Conservation (phyloP, 1,139 yeast genomes). For the Scheffersomyces insectosa region DNA sequence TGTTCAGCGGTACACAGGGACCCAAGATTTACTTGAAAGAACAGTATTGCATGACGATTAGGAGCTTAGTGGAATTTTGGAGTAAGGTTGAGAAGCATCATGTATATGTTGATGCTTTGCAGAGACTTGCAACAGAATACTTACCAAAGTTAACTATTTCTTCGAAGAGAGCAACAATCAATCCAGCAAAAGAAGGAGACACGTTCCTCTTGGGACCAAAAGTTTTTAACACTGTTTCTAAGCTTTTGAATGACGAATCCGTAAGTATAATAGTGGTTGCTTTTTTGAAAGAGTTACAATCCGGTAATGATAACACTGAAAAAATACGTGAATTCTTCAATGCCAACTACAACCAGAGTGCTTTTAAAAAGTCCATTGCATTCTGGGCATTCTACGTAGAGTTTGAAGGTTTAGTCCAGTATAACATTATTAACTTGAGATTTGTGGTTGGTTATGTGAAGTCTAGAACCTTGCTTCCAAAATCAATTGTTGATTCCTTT, state of each 20-base stretch:
- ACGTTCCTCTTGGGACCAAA: slow-evolving; percentile 7
- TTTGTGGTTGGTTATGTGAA: slow-evolving; percentile 46
- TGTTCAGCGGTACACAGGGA: slow-evolving; percentile 23
- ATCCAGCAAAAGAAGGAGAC: slow-evolving; percentile 1
- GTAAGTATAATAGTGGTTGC: slow-evolving; percentile 24
- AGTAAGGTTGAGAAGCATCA: not conserved
- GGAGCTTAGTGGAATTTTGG: slow-evolving; percentile 23
- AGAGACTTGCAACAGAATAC: slow-evolving; percentile 18
- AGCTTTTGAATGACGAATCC: slow-evolving; percentile 32
- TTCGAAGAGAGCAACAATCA: slow-evolving; percentile 1
- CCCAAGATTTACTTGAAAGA: slow-evolving; percentile 20
- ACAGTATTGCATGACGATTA: slow-evolving; percentile 24
- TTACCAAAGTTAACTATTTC: slow-evolving; percentile 14
- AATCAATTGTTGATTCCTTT: slow-evolving; percentile 42
- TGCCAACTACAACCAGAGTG: slow-evolving; percentile 34
- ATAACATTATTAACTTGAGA: slow-evolving; percentile 44
- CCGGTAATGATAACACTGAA: not conserved
- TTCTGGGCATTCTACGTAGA: slow-evolving; percentile 62
- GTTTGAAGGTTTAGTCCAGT: slow-evolving; percentile 45
- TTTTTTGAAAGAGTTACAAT: slow-evolving; percentile 18
- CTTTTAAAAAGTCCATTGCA: slow-evolving; percentile 38
- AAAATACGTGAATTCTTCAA: slow-evolving; percentile 41
- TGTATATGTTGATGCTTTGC: slow-evolving; percentile 11
- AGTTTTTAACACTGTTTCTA: slow-evolving; percentile 12
- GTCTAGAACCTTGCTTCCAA: slow-evolving; percentile 47